A percentile compares a stretch with the other conserved stretches of the same genome.
phyloP scores from a whole-genome alignment of 2,329 filamentous ascomycete genomes.

The Epicoccum nigrum region DNA sequence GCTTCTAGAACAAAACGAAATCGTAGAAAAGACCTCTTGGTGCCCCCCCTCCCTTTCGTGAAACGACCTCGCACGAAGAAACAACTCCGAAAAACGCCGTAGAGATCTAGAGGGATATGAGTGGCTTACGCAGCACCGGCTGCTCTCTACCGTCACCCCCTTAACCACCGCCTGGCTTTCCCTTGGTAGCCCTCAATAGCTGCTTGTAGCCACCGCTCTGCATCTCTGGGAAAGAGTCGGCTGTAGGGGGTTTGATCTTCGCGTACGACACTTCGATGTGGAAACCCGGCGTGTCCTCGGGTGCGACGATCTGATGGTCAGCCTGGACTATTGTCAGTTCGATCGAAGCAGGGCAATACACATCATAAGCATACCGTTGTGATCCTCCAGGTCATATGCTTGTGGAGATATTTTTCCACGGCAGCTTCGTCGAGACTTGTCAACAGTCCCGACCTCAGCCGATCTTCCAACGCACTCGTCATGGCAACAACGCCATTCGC shows the following conservation, averaged over 20 bases:
- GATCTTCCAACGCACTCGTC: conserved; percentile 50
- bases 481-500: conserved; percentile 53
- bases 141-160: neutral
- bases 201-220: conserved; percentile 17
- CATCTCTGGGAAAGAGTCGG: conserved; percentile 21
- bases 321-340: conserved; percentile 33
- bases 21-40: neutral
- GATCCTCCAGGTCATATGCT: conserved; percentile 35
- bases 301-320: conserved; percentile 44
- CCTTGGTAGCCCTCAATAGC: conserved; percentile 13
- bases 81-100: conserved; percentile 1
- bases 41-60: neutral
- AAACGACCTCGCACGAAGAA: neutral
- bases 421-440: conserved; percentile 26
- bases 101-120: neutral
- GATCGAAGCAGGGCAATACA: neutral
- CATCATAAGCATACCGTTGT: conserved; percentile 20
- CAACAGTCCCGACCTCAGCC: conserved; percentile 43
- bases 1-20: conserved; percentile 14
- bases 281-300: conserved; percentile 45
- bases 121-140: neutral
- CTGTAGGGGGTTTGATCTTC: conserved; percentile 45
- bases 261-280: conserved; percentile 49
- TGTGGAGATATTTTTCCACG: conserved; percentile 29
- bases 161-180: conserved; percentile 9